Percentiles rank a stretch among this genome's conserved stretches.
phyloP scores from a whole-genome alignment of 2,329 filamentous ascomycete species.

The Fusarium sp. region DNA sequence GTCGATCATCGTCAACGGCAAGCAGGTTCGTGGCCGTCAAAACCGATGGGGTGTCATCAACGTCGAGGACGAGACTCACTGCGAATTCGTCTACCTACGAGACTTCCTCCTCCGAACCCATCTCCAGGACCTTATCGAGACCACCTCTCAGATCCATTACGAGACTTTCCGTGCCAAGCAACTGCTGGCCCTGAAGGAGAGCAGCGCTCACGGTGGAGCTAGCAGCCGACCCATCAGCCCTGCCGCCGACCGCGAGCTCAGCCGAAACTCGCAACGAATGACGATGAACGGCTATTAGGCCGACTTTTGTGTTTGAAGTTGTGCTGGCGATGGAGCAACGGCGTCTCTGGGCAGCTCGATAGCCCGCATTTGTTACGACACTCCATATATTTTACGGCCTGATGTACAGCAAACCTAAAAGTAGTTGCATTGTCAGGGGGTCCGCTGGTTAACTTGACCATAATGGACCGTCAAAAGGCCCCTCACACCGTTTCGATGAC shows the following conservation, averaged over 20 bases:
- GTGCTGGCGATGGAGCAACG: constrained; percentile 53
- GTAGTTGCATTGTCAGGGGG: constrained; percentile 45
- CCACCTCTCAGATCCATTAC: constrained; percentile 99
- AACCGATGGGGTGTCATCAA: constrained; percentile 99
- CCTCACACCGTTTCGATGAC: constrained; percentile 42
- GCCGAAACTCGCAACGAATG: constrained; percentile 96
- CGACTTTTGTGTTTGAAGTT: constrained; percentile 50
- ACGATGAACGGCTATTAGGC: constrained; percentile 98
- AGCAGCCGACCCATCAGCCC: constrained; percentile 93
- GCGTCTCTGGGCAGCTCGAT: constrained; percentile 54
- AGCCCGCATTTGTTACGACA: constrained; percentile 52
- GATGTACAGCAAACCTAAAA: constrained; percentile 50
- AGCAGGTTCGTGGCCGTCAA: constrained; percentile 97
- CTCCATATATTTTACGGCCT: constrained; percentile 53
- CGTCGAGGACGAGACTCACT: constrained; percentile 99
- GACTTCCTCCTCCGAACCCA: constrained; percentile 99
- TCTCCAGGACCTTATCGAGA: constrained; percentile 98
- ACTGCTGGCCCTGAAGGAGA: constrained; percentile 97
- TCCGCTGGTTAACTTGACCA: constrained; percentile 34
- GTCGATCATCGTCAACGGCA: constrained; percentile 96
- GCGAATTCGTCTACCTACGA: constrained; percentile 98
- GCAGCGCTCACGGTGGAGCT: constrained; percentile 85
- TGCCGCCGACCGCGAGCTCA: constrained; percentile 93
- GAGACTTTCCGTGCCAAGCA: constrained; percentile 99
- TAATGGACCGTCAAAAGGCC: constrained; percentile 37